Evolutionary conservation across 73 alveolate species (phyloP).

Genomic region (Paramecium pentaurelia): DNA sequence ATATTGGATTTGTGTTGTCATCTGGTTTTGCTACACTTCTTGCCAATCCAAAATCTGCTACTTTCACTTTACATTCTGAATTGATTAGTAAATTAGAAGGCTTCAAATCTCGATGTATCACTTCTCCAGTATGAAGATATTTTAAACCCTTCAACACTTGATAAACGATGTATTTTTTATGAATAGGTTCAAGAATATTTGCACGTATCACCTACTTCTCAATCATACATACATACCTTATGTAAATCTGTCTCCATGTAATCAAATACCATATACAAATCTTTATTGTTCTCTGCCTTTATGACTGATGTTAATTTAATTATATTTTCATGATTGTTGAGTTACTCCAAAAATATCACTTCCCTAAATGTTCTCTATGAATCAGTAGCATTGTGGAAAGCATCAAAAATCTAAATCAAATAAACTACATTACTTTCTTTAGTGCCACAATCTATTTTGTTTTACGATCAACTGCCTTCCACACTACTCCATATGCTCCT

Average conservation of each 20-base stretch:
- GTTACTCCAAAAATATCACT: constrained; percentile 72
- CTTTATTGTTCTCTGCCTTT: constrained; percentile 85
- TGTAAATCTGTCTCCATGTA: constrained; percentile 89
- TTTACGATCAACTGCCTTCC: constrained; percentile 80
- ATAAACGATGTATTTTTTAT: constrained; percentile 67
- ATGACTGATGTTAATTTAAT: constrained; percentile 71
- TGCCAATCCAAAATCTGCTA: constrained; percentile 62
- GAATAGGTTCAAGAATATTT: constrained; percentile 70
- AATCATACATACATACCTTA: constrained; percentile 53
- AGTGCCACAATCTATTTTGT: constrained; percentile 83
- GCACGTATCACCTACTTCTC: constrained; percentile 66
- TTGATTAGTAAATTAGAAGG: constrained; percentile 69
- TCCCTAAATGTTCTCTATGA: constrained; percentile 82
- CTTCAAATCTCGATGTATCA: constrained; percentile 84
- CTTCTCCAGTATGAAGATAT: constrained; percentile 79
- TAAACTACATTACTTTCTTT: constrained; percentile 68
- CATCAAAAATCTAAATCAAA: constrained; percentile 66
- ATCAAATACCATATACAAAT: constrained; percentile 82
- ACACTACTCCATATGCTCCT: constrained; percentile 90
- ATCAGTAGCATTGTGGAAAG: constrained; percentile 79
- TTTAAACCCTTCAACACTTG: constrained; percentile 72
- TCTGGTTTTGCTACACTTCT: constrained; percentile 58
- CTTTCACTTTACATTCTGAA: constrained; percentile 65
- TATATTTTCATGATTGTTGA: constrained; percentile 78
- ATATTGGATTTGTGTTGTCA: constrained; percentile 61